These are phyloP conservation scores for Pseudotulostoma volvatum DNA, from an alignment of 495 filamentous ascomycete species.

Conservation along the genomic window DNA sequence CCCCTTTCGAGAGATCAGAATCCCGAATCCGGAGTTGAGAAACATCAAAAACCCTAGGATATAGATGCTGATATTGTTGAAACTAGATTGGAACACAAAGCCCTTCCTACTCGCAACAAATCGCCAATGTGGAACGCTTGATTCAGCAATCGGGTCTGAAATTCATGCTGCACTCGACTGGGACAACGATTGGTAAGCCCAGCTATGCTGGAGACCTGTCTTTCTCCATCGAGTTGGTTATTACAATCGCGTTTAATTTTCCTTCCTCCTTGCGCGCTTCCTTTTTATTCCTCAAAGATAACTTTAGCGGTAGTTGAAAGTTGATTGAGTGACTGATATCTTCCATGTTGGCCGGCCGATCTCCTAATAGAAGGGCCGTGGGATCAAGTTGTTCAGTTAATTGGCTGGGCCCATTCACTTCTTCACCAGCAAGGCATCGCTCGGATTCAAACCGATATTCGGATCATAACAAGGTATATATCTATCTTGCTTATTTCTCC, in stretches of 20 bases:
- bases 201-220: too few species aligned
- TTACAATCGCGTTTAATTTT: too few species aligned
- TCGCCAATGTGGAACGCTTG: constrained; percentile 65
- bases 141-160: constrained; percentile 51
- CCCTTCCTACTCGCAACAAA: constrained; percentile 59
- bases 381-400: constrained; percentile 62
- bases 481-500: background rate
- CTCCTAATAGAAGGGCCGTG: constrained; percentile 77
- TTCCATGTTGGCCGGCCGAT: background rate
- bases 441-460: constrained; percentile 67
- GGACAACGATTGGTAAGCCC: constrained; percentile 69
- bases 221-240: too few species aligned
- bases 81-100: constrained; percentile 54
- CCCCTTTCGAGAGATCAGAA: too few species aligned
- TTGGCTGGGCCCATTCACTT: constrained; percentile 68
- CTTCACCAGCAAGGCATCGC: constrained; percentile 57
- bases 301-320: constrained; percentile 18
- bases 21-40: too few species aligned
- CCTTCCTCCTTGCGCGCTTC: too few species aligned
- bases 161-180: constrained; percentile 68
- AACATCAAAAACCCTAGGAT: too few species aligned
- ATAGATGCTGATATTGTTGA: too few species aligned
- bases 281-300: constrained; percentile 14
- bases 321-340: background rate
- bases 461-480: constrained; percentile 55